Conservation (phyloP, 2,329 filamentous ascomycete species). For the Pyrenochaeta sp. region DNA sequence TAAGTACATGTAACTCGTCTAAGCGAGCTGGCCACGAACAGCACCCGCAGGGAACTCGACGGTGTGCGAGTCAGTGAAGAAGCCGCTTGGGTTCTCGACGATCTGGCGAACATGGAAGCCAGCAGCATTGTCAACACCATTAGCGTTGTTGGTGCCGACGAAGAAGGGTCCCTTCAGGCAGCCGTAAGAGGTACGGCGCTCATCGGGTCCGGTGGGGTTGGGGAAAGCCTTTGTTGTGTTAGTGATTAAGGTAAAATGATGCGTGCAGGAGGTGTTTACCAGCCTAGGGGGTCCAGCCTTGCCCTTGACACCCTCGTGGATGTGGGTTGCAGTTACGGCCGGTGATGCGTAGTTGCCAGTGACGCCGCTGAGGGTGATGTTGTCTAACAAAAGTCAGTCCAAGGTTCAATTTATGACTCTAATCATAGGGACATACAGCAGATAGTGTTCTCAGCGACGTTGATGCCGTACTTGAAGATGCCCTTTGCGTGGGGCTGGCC, state of each 20-base stretch:
- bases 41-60: constrained; percentile 59
- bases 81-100: constrained; percentile 58
- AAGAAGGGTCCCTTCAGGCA: constrained; percentile 40
- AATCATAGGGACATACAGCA: no score
- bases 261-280: constrained; percentile 22
- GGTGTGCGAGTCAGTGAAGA: constrained; percentile 64
- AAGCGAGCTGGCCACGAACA: constrained; percentile 56
- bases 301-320: constrained; percentile 59
- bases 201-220: constrained; percentile 48
- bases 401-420: no score
- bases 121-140: constrained; percentile 53
- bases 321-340: constrained; percentile 62
- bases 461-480: constrained; percentile 62
- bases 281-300: constrained; percentile 59
- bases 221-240: constrained; percentile 18
- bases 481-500: constrained; percentile 57
- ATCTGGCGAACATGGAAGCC: constrained; percentile 61
- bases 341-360: constrained; percentile 60
- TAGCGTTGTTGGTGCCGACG: constrained; percentile 40
- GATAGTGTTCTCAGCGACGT: constrained; percentile 54
- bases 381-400: no score
- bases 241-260: not conserved
- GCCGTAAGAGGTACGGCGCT: constrained; percentile 29
- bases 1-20: not conserved
- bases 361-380: constrained; percentile 61